A percentile compares a stretch with the other conserved stretches of the same genome.
Evolutionary conservation across 495 filamentous ascomycete genomes (phyloP).

Genomic region (Massariosphaeria phaeospora): DNA sequence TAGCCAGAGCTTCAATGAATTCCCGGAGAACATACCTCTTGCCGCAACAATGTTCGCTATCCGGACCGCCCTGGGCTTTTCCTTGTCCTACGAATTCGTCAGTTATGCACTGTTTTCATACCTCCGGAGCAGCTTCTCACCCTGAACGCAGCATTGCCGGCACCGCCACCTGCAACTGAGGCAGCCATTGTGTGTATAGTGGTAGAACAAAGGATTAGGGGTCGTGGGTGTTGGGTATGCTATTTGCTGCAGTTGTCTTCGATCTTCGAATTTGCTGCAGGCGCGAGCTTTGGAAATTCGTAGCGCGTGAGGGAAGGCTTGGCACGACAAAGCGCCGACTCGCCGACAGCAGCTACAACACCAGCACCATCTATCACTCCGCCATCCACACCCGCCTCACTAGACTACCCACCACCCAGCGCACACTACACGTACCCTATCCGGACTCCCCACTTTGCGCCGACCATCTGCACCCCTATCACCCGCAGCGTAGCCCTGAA

Average conservation of each 20-base stretch:
- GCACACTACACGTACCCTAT: neutral
- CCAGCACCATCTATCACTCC: conserved; percentile 3
- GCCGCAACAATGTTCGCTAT: conserved; percentile 94
- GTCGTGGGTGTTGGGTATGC: conserved; percentile 8
- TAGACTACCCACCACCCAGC: neutral
- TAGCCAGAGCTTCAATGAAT: conserved; percentile 25
- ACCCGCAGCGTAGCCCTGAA: too few species aligned
- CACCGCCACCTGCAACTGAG: conserved; percentile 49
- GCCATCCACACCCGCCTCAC: neutral
- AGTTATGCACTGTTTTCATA: conserved; percentile 31
- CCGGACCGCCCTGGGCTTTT: conserved; percentile 95
- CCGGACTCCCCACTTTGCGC: neutral
- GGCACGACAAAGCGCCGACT: conserved; percentile 7
- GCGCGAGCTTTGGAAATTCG: conserved; percentile 11
- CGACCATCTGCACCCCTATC: too few species aligned
- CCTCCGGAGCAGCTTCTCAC: conserved; percentile 45
- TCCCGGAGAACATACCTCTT: conserved; percentile 59
- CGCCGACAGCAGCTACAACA: conserved; percentile 8
- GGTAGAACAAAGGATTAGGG: conserved; percentile 5
- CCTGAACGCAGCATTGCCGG: conserved; percentile 70
- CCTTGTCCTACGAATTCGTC: conserved; percentile 69
- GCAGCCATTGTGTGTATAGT: conserved; percentile 33
- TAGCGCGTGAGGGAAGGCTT: conserved; percentile 6
- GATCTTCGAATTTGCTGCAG: neutral
- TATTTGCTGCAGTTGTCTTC: conserved; percentile 11